A percentile compares a stretch with the other conserved stretches of the same genome.
Conservation (phyloP, 345 rosid genomes). For the Camelina laxa region DNA sequence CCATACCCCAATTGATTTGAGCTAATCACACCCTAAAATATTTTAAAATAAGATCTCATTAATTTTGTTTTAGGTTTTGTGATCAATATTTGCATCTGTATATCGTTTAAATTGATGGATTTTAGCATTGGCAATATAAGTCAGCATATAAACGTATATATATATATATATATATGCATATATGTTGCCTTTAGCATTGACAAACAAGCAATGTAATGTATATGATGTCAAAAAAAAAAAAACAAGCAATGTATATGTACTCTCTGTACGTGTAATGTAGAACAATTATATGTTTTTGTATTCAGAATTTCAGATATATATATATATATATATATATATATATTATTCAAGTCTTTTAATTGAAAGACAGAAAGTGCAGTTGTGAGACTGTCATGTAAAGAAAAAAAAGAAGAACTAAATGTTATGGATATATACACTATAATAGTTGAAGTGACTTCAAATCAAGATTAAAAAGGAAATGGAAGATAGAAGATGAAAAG, state of each 20-base stretch:
- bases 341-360: too few species aligned
- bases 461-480: conserved; percentile 19
- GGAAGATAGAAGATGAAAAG: neutral
- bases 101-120: neutral
- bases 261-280: neutral
- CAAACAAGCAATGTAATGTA: neutral
- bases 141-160: neutral
- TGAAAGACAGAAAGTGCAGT: too few species aligned
- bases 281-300: neutral
- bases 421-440: neutral
- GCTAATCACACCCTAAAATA: neutral
- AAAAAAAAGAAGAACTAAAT: too few species aligned
- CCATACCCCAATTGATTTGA: neutral
- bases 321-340: too few species aligned
- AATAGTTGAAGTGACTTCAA: conserved; percentile 1
- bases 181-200: neutral
- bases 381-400: too few species aligned
- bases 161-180: too few species aligned
- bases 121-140: neutral
- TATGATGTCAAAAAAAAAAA: too few species aligned
- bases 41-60: neutral
- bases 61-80: neutral
- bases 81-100: neutral
- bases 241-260: neutral
- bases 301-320: neutral